Percentiles rank a stretch among this genome's conserved stretches.
These are phyloP conservation scores for Boletellus sp. DNA, from an alignment of 768 basidiomycete species.

Conservation along the genomic window DNA sequence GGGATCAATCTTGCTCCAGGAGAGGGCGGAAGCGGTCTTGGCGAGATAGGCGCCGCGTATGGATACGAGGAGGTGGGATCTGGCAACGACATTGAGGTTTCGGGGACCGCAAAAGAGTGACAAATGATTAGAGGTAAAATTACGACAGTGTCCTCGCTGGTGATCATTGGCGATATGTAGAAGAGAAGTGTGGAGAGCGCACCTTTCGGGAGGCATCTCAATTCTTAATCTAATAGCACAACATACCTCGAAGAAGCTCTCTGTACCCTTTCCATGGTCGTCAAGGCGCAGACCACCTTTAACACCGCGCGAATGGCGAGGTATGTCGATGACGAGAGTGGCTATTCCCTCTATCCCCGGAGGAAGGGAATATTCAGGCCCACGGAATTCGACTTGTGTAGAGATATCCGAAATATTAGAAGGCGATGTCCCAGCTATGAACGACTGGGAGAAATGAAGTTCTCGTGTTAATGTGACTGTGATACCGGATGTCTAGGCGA, in stretches of 20 bases:
- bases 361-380: slow-evolving; percentile 68
- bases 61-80: slow-evolving; percentile 16
- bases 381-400: slow-evolving; percentile 65
- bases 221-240: slow-evolving; percentile 62
- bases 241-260: slow-evolving; percentile 65
- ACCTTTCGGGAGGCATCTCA: slow-evolving; percentile 68
- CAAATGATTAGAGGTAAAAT: slow-evolving; percentile 61
- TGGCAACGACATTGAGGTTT: slow-evolving; percentile 28
- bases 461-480: slow-evolving; percentile 57
- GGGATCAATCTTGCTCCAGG: slow-evolving; percentile 12
- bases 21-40: slow-evolving; percentile 26
- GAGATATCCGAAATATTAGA: slow-evolving; percentile 60
- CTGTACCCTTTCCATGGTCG: slow-evolving; percentile 40
- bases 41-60: slow-evolving; percentile 11
- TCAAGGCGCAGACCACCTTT: slow-evolving; percentile 59
- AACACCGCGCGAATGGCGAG: slow-evolving; percentile 58
- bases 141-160: slow-evolving; percentile 68
- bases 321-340: slow-evolving; percentile 77
- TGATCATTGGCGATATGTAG: slow-evolving; percentile 8
- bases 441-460: slow-evolving; percentile 49
- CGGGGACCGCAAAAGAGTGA: slow-evolving; percentile 59
- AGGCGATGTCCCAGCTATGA: slow-evolving; percentile 23
- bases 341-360: slow-evolving; percentile 78
- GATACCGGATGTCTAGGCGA: slow-evolving; percentile 60
- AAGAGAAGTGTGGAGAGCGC: slow-evolving; percentile 19